Conservation (phyloP, 305 asterid species). For the Ajuga reptans region DNA sequence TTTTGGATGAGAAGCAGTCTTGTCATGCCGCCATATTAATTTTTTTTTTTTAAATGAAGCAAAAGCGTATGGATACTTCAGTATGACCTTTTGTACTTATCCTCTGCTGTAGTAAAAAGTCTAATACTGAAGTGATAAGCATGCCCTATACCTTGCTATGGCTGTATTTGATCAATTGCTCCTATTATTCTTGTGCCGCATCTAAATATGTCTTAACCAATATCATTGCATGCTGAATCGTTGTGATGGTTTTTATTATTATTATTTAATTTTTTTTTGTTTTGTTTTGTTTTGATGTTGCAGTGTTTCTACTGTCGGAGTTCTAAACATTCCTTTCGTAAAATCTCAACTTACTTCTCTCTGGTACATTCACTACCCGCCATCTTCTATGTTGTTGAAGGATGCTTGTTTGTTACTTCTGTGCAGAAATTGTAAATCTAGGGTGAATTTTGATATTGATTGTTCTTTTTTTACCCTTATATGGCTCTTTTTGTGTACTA, state of each 20-base stretch:
- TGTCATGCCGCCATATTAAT: too few species aligned
- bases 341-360: constrained; percentile 1
- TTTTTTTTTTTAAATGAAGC: too few species aligned
- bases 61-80: too few species aligned
- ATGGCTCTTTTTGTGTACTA: too few species aligned
- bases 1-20: too few species aligned
- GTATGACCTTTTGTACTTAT: not conserved
- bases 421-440: not conserved
- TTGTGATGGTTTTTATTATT: not conserved
- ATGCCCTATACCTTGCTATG: not conserved
- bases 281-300: not conserved
- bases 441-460: not conserved
- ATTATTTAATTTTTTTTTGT: too few species aligned
- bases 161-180: not conserved
- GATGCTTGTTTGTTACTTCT: not conserved
- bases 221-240: not conserved
- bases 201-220: not conserved
- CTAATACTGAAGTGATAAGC: not conserved
- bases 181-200: not conserved
- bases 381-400: constrained; percentile 1
- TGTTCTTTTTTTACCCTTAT: not conserved
- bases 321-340: not conserved
- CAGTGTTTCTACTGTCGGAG: not conserved
- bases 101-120: not conserved
- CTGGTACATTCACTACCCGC: not conserved